These are phyloP conservation scores for Arbutus unedo DNA, from an alignment of 148 eudicot genomes.

Conservation along the genomic window DNA sequence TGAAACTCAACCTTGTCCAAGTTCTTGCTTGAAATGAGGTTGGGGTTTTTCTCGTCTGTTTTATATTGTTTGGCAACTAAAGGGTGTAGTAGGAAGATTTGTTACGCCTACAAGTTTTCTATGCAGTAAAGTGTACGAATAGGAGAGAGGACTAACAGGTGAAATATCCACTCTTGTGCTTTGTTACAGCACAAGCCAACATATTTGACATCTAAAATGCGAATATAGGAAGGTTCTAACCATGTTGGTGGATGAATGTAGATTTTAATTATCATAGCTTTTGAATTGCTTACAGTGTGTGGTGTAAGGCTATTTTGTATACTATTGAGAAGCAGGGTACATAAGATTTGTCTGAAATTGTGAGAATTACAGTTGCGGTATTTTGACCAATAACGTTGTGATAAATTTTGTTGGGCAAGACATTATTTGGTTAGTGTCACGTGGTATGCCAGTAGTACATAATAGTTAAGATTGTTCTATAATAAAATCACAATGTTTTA, in stretches of 20 bases:
- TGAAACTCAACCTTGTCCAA: not conserved
- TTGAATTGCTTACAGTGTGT: not conserved
- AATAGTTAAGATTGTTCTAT: too few species aligned
- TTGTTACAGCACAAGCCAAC: not conserved
- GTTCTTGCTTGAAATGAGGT: slow-evolving; percentile 1
- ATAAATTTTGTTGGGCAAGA: too few species aligned
- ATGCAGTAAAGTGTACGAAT: not conserved
- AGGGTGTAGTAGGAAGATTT: not conserved
- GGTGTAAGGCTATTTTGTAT: not conserved
- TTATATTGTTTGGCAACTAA: not conserved
- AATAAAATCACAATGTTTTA: too few species aligned
- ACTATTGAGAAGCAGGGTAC: not conserved
- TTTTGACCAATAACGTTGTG: too few species aligned
- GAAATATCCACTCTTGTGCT: not conserved
- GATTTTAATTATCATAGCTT: not conserved
- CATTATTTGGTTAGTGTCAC: too few species aligned
- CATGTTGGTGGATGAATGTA: not conserved
- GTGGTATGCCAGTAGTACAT: too few species aligned
- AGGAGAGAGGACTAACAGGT: not conserved
- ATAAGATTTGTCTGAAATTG: not conserved
- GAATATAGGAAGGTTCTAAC: slow-evolving; percentile 10
- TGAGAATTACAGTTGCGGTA: not conserved
- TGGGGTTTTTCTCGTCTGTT: not conserved
- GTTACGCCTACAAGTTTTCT: not conserved
- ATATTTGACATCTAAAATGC: not conserved